Evolutionary conservation across 176 grass and related monocot species (phyloP).

Genomic region (Typha latifolia): DNA sequence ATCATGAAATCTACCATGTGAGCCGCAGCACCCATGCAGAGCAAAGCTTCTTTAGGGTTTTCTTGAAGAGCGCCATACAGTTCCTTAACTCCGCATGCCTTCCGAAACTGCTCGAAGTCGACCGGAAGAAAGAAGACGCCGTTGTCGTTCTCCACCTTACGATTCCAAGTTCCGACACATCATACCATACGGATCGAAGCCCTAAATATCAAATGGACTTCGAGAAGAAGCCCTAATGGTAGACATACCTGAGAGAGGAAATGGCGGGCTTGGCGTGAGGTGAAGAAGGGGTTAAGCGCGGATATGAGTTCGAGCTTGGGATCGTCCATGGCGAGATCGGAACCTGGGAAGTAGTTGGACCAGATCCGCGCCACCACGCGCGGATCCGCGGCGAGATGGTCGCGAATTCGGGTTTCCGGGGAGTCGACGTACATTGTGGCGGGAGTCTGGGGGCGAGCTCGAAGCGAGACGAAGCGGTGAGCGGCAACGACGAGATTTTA

Average conservation of each 20-base stretch:
- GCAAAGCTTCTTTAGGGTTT: conserved; percentile 57
- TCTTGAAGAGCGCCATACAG: conserved; percentile 31
- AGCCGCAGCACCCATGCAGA: conserved; percentile 74
- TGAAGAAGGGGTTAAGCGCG: conserved; percentile 24
- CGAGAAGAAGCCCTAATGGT: conserved; percentile 12
- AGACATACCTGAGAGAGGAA: conserved; percentile 34
- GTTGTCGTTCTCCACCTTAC: conserved; percentile 48
- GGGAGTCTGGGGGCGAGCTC: background rate
- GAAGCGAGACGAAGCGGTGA: background rate
- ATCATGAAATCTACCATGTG: conserved; percentile 42
- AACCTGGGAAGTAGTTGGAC: conserved; percentile 57
- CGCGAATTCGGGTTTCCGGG: conserved; percentile 14
- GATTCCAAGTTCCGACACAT: background rate
- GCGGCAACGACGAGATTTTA: background rate
- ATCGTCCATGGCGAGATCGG: conserved; percentile 15
- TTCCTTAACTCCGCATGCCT: conserved; percentile 28
- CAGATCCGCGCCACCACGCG: conserved; percentile 21
- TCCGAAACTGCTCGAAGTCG: conserved; percentile 53
- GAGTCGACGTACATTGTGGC: conserved; percentile 26
- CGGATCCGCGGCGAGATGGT: background rate
- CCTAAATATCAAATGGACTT: background rate
- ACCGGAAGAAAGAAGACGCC: conserved; percentile 36
- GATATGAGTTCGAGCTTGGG: conserved; percentile 26
- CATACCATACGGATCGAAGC: conserved; percentile 11
- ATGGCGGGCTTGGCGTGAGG: conserved; percentile 6